phyloP scores from a whole-genome alignment of 257 asterid genomes.

The Echium plantagineum region DNA sequence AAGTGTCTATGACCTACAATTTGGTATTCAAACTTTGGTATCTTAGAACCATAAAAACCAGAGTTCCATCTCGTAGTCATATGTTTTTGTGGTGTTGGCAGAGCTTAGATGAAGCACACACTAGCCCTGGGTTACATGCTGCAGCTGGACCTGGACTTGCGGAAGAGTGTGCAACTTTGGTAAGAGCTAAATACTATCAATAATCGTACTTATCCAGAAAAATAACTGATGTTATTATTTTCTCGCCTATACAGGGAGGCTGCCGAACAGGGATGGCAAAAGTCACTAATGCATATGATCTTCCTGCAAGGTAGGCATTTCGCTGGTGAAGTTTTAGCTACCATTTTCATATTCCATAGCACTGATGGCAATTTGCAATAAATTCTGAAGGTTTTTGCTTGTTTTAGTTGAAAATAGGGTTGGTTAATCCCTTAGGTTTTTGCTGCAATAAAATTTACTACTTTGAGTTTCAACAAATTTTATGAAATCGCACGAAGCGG shows the following conservation, averaged over 20 bases:
- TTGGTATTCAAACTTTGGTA: neutral
- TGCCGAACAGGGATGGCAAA: conserved; percentile 99
- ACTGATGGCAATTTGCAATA: no score
- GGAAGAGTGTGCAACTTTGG: conserved; percentile 57
- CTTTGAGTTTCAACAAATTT: neutral
- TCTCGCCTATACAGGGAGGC: conserved; percentile 55
- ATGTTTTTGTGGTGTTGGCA: conserved; percentile 25
- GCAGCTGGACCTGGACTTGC: conserved; percentile 99
- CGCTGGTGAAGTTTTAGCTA: neutral
- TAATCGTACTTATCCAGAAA: neutral
- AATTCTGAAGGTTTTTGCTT: no score
- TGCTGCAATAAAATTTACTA: no score
- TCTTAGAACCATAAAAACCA: neutral
- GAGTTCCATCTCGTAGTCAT: conserved; percentile 8
- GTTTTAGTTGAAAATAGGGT: no score
- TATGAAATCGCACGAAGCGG: no score
- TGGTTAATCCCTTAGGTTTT: no score
- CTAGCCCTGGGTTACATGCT: conserved; percentile 96
- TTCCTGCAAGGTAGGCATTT: conserved; percentile 75
- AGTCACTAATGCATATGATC: conserved; percentile 68
- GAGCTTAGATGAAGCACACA: conserved; percentile 95
- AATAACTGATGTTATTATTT: neutral
- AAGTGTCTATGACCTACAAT: neutral
- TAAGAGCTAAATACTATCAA: conserved; percentile 6
- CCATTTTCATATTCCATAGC: neutral